phyloP scores from a whole-genome alignment of 2,329 filamentous ascomycete species.

The Huntiella omanensis region DNA sequence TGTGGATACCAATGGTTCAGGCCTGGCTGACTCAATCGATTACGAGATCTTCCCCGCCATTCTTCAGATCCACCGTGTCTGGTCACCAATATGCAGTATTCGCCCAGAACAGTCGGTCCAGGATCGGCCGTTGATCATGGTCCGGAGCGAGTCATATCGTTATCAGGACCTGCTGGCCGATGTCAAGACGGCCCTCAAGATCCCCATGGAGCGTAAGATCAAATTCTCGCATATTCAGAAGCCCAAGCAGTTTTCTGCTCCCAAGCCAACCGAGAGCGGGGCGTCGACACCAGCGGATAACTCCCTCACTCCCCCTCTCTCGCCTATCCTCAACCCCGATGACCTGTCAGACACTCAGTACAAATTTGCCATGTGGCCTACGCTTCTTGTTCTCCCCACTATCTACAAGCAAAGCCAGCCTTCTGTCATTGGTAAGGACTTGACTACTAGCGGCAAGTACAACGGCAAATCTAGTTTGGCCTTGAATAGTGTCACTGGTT shows the following conservation, averaged over 20 bases:
- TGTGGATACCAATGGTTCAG: constrained; percentile 51
- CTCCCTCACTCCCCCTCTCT: constrained; percentile 23
- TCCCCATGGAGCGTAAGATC: constrained; percentile 54
- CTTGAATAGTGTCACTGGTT: constrained; percentile 47
- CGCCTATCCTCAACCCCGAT: constrained; percentile 20
- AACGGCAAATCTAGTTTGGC: constrained; percentile 54
- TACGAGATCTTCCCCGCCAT: constrained; percentile 75
- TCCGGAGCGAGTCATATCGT: constrained; percentile 50
- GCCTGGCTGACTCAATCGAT: constrained; percentile 30
- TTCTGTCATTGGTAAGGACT: constrained; percentile 28
- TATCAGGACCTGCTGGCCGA: constrained; percentile 60
- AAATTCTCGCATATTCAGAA: constrained; percentile 50
- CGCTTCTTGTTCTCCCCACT: constrained; percentile 4
- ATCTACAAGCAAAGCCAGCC: constrained; percentile 11
- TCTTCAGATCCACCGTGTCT: constrained; percentile 68
- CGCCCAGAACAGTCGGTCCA: constrained; percentile 40
- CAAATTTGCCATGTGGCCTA: constrained; percentile 3
- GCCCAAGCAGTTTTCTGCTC: constrained; percentile 20
- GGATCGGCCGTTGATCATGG: constrained; percentile 41
- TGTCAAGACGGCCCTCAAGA: constrained; percentile 47
- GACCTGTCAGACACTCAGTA: constrained; percentile 22
- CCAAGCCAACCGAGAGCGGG: background rate
- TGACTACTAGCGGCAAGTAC: constrained; percentile 54
- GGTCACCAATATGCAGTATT: constrained; percentile 37
- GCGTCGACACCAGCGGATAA: constrained; percentile 12